Evolutionary conservation across 768 basidiomycete genomes (phyloP).

Genomic region (Pleurotus salmoneostramineus): DNA sequence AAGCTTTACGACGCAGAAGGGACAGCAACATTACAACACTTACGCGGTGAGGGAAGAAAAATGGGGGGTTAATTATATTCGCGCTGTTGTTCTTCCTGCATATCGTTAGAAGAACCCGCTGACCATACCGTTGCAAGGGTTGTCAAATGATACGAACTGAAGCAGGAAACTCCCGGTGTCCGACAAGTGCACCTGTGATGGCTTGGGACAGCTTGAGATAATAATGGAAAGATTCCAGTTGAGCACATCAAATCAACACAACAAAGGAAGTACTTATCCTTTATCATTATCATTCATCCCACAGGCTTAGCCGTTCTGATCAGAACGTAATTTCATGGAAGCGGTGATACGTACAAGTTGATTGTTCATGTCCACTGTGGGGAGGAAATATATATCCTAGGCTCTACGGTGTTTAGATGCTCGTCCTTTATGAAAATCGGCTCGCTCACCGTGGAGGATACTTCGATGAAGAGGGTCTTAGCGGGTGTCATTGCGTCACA

Average conservation of each 20-base stretch:
- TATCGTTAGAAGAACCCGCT: neutral
- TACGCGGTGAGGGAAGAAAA: neutral
- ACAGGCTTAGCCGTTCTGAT: neutral
- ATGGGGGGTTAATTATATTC: neutral
- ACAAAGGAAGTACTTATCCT: neutral
- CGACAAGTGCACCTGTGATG: neutral
- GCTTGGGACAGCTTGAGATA: neutral
- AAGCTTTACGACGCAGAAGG: neutral
- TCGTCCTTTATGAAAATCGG: too few relatives aligned
- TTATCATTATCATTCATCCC: neutral
- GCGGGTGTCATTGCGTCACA: too few relatives aligned
- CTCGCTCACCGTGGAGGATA: too few relatives aligned
- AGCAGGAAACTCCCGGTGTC: neutral
- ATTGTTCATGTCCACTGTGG: too few relatives aligned
- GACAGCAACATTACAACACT: neutral
- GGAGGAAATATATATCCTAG: too few relatives aligned
- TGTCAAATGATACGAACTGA: neutral
- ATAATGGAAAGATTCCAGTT: neutral
- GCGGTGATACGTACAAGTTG: too few relatives aligned
- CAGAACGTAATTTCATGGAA: neutral
- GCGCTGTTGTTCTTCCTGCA: neutral
- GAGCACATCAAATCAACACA: neutral
- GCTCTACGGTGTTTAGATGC: too few relatives aligned
- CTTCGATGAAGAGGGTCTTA: too few relatives aligned
- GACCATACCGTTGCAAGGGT: neutral